Percentiles rank a stretch among this genome's conserved stretches.
These are phyloP conservation scores for Aureobasidium melanogenum DNA, from an alignment of 2,329 filamentous ascomycete genomes.

Conservation along the genomic window DNA sequence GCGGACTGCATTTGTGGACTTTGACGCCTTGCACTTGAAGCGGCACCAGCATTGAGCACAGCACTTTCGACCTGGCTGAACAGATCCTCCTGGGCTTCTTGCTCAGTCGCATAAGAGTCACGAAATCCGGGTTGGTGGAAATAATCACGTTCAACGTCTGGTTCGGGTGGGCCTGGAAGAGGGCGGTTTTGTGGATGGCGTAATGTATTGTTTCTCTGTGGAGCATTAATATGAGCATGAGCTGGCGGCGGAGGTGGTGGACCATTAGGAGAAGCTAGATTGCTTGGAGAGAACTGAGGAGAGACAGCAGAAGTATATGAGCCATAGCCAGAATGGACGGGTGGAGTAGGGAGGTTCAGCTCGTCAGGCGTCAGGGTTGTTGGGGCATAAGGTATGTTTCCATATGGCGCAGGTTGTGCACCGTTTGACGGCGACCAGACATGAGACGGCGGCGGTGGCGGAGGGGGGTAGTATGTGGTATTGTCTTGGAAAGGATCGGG, in stretches of 20 bases:
- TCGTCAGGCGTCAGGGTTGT: not conserved
- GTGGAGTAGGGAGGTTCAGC: conserved; percentile 6
- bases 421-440: not conserved
- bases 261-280: conserved; percentile 28
- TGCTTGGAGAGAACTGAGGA: conserved; percentile 18
- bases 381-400: not conserved
- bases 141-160: conserved; percentile 32
- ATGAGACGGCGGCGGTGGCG: not conserved
- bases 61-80: conserved; percentile 50
- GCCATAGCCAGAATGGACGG: not conserved
- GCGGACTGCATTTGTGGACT: conserved; percentile 24
- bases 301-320: conserved; percentile 17
- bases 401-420: not conserved
- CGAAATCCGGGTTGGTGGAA: conserved; percentile 20
- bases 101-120: conserved; percentile 20
- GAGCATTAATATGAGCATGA: conserved; percentile 31
- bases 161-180: conserved; percentile 46
- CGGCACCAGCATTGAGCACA: conserved; percentile 30
- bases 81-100: conserved; percentile 45
- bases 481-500: not conserved
- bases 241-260: conserved; percentile 43
- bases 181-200: conserved; percentile 51
- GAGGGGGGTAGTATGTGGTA: not conserved
- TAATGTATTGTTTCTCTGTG: conserved; percentile 31
- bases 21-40: conserved; percentile 13